phyloP scores from a whole-genome alignment of 257 asterid species.

The Ocimum tenuiflorum region DNA sequence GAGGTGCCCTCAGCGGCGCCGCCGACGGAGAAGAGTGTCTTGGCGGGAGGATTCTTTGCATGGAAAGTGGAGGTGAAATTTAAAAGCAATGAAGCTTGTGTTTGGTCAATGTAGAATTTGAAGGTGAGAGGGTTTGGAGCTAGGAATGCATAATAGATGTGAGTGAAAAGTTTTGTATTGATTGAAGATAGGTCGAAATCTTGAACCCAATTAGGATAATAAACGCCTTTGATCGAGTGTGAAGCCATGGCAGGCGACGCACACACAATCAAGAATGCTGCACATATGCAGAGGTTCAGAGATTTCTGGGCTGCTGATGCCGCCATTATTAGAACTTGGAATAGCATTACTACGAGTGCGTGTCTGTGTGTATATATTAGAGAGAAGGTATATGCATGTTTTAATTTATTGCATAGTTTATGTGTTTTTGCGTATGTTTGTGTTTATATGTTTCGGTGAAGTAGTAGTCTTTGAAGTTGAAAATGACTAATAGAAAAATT shows the following conservation, averaged over 20 bases:
- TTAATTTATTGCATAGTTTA: no score
- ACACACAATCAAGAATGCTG: no score
- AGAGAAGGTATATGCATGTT: no score
- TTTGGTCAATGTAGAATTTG: slow-evolving; percentile 32
- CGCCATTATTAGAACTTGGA: slow-evolving; percentile 36
- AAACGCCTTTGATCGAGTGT: slow-evolving; percentile 48
- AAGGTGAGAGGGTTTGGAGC: slow-evolving; percentile 44
- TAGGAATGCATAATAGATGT: slow-evolving; percentile 65
- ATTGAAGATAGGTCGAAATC: slow-evolving; percentile 41
- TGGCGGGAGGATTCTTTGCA: slow-evolving; percentile 33
- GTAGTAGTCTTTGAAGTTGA: no score
- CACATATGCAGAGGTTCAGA: slow-evolving; percentile 7
- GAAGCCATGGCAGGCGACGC: slow-evolving; percentile 12
- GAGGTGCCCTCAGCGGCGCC: slow-evolving; percentile 55
- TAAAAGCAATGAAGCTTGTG: slow-evolving; percentile 31
- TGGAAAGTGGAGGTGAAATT: slow-evolving; percentile 56
- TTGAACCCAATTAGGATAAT: slow-evolving; percentile 54
- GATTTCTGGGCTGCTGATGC: not conserved
- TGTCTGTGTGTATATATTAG: no score
- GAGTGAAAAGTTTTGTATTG: slow-evolving; percentile 48
- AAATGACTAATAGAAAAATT: no score
- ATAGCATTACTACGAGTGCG: no score
- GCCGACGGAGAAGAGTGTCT: slow-evolving; percentile 59
- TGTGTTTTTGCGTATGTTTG: no score
- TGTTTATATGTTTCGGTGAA: no score